Base-by-base conservation (phyloP, 2,329 filamentous ascomycete species). In the Penicillium sp. region DNA sequence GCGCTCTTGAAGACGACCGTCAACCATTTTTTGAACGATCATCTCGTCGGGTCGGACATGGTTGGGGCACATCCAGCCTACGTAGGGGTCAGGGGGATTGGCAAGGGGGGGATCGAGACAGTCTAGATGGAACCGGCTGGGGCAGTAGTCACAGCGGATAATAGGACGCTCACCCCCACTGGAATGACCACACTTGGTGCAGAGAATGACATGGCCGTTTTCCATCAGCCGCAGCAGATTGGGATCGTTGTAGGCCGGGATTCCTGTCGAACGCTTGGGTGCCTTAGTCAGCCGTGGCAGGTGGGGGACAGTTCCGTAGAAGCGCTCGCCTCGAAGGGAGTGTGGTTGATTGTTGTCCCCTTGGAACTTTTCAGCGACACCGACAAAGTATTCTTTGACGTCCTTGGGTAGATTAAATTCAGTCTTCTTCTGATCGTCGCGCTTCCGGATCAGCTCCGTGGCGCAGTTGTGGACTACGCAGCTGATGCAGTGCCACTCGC, bases 81-180 rank as follows among this genome's bases (percentile, higher is more conserved):
- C 75, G 41, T 85, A 83, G 44, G 86, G 72, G 46, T 83, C 79
- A 9, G 91, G 91, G 33, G 89, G 87, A 47, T 87, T 83, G 29
- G 90, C 83, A 64, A 91, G 74, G 29, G 92, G 91, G 25, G 89
- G 88, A 65, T 95, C 85, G 13, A 95, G 75, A 71, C 93, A 98
- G 70, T 97, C 92, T 44, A 95, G 77, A 73, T 98, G 93, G 87
- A 91, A 98, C 64, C 85, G 80, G 29, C 89, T 79, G 10, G 81
- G 78, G 71, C 92, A 98, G 62, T 80, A 82, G 69, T 90, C 90
- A 74, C 92, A 98, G 40, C 87, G 83, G 58, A 96, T 86, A 61
- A 97, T 90, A 58, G 86, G 81, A 24, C 87, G 82, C 60, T 79
- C 79, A 55, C 74, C 73, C 46, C 80, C 75, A 40, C 85, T 81